Base-by-base conservation (phyloP, 73 alveolate species). In the Paraurostyla sp. region DNA sequence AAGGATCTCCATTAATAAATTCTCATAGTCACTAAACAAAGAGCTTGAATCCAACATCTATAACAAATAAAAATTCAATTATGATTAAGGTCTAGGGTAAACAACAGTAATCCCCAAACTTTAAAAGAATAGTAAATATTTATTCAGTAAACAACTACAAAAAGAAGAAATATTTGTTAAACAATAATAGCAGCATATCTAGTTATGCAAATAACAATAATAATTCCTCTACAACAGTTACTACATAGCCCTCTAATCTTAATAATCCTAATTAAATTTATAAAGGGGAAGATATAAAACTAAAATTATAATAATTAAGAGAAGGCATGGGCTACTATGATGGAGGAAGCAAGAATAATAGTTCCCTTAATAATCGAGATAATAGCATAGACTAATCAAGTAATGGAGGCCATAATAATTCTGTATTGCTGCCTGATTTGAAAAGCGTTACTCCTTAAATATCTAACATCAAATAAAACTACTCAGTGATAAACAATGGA, bases 291-390 rank as follows among this genome's bases (percentile, higher is more conserved):
- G 78, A 60, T 60, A 60, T 60, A 4, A 60, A 60, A 33, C 78
- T 60, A 9, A 60, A 60, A 60, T 27, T 60, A 23, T 32, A 60
- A 27, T 27, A 60, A 27, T 29, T 60, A 13, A 60, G 78, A 60
- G 78, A 60, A 60, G 78, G 78, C 6, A 60, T 60, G 78, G 78
- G 78, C 13, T 60, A 60, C 25, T 60, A 60, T 33, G 78, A 60
- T 33, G 78, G 78, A 9, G n/a, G n/a, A n/a, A n/a, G n/a, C n/a
- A 60, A 60, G 25, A 9, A 45, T 3, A 7, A 29, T 27, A 29
- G 27, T 13, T 9, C n/a, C 23, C 15, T 60, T 3, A 60, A 60
- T 27, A 60, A 60, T 60, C 9, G 78, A 16, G 78, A 60, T 25
- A 30, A 7, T 11, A 60, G 78, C 32, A 29, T 29, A 60, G 78